These are phyloP conservation scores for Fusarium brachygibbosum DNA, from an alignment of 2,329 filamentous ascomycete species.

Conservation along the genomic window DNA sequence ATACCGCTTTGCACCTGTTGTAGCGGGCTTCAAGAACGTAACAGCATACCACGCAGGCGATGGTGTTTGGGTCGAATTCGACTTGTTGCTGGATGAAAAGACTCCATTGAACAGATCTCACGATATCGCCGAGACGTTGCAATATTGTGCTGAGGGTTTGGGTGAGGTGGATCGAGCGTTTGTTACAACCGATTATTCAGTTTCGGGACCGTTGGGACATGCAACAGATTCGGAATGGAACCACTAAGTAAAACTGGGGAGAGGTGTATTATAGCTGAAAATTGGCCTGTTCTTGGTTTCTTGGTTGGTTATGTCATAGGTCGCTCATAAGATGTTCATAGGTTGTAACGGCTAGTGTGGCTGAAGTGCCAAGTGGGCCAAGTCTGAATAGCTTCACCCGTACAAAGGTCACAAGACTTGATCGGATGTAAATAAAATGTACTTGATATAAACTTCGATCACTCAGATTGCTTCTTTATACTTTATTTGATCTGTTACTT, in stretches of 20 bases:
- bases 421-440: neutral
- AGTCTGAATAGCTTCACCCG: slow-evolving; percentile 4
- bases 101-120: slow-evolving; percentile 51
- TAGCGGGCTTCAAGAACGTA: slow-evolving; percentile 53
- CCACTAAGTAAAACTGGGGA: slow-evolving; percentile 18
- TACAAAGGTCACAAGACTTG: neutral
- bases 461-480: neutral
- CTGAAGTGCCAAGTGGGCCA: neutral
- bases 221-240: slow-evolving; percentile 49
- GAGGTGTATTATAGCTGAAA: neutral
- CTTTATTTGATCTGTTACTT: no score
- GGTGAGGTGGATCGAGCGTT: slow-evolving; percentile 52
- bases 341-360: neutral
- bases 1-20: slow-evolving; percentile 52
- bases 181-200: slow-evolving; percentile 54
- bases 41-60: slow-evolving; percentile 54
- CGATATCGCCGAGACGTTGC: slow-evolving; percentile 53
- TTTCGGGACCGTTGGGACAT: slow-evolving; percentile 51
- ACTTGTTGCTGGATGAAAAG: slow-evolving; percentile 51
- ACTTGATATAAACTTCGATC: neutral
- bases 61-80: slow-evolving; percentile 54
- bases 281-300: neutral
- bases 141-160: slow-evolving; percentile 53
- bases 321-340: neutral
- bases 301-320: slow-evolving; percentile 24